These are phyloP conservation scores for Trichosporon ovoides DNA, from an alignment of 1,284 basidiomycete genomes.

Conservation along the genomic window DNA sequence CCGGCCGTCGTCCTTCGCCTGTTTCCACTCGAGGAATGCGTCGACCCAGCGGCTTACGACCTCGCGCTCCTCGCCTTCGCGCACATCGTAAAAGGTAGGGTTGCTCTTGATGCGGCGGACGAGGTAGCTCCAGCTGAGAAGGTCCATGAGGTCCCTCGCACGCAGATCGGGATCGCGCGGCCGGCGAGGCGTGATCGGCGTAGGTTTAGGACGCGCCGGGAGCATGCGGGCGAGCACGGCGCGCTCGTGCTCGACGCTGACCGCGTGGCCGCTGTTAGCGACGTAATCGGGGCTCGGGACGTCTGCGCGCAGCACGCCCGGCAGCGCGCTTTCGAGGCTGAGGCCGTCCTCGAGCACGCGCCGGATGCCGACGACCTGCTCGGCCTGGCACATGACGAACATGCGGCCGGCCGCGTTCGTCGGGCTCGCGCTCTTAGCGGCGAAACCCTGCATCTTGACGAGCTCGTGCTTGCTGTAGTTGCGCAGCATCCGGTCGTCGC, in stretches of 20 bases:
- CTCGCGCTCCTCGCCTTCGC: conserved; percentile 51
- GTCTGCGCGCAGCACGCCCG: conserved; percentile 34
- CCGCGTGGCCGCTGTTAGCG: not conserved
- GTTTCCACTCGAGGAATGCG: conserved; percentile 25
- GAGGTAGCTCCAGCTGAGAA: conserved; percentile 76
- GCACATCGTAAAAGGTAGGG: conserved; percentile 76
- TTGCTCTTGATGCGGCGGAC: conserved; percentile 67
- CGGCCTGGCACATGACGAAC: conserved; percentile 79
- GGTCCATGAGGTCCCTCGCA: conserved; percentile 68
- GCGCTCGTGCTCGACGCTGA: not conserved
- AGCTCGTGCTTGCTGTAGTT: conserved; percentile 80
- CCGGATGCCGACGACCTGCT: conserved; percentile 69
- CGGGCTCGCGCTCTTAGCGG: conserved; percentile 50
- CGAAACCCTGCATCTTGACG: conserved; percentile 84
- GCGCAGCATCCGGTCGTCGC: conserved; percentile 60
- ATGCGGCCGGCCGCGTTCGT: conserved; percentile 57
- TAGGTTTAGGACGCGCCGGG: conserved; percentile 24
- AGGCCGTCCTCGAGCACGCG: conserved; percentile 80
- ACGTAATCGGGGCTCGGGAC: conserved; percentile 44
- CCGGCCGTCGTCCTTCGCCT: conserved; percentile 4
- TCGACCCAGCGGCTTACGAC: conserved; percentile 70
- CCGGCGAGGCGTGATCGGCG: conserved; percentile 23
- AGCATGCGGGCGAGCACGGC: conserved; percentile 23
- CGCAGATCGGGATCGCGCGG: conserved; percentile 47
- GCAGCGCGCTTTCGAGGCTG: conserved; percentile 76